phyloP scores from a whole-genome alignment of 164 flowering plant species.

The Tinospora cordifolia region DNA sequence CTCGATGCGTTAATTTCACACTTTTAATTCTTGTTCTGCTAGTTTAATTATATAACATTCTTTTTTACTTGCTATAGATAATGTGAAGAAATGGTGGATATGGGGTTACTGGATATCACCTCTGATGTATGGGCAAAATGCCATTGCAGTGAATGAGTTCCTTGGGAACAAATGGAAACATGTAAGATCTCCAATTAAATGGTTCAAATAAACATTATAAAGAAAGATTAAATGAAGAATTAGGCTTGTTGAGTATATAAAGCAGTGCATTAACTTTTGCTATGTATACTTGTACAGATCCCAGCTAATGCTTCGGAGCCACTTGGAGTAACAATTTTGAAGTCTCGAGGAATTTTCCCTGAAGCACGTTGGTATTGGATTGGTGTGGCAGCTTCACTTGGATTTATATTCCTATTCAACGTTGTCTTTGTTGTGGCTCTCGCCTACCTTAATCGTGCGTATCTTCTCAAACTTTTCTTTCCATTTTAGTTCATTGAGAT shows the following conservation, averaged over 20 bases:
- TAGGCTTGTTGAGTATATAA: neutral
- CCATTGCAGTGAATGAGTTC: conserved; percentile 40
- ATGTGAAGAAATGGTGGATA: conserved; percentile 47
- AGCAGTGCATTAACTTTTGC: neutral
- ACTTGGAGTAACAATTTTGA: conserved; percentile 23
- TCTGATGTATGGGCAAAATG: conserved; percentile 45
- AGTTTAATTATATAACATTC: neutral
- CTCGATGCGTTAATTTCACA: neutral
- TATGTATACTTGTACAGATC: neutral
- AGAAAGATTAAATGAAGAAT: neutral
- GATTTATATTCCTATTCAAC: conserved; percentile 26
- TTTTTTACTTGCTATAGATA: conserved; percentile 28
- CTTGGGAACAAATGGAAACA: conserved; percentile 37
- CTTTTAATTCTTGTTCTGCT: neutral
- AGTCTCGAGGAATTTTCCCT: conserved; percentile 18
- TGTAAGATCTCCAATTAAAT: conserved; percentile 18
- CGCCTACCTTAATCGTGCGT: conserved; percentile 29
- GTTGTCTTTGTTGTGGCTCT: conserved; percentile 22
- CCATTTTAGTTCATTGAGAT: neutral
- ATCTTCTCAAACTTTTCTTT: neutral
- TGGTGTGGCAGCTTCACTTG: conserved; percentile 28
- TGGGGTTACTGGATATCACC: conserved; percentile 62
- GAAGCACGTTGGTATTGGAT: conserved; percentile 36
- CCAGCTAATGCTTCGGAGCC: conserved; percentile 9
- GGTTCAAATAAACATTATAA: neutral